phyloP scores from a whole-genome alignment of 352 stramenopile species.

The Pythium scleroteichum region DNA sequence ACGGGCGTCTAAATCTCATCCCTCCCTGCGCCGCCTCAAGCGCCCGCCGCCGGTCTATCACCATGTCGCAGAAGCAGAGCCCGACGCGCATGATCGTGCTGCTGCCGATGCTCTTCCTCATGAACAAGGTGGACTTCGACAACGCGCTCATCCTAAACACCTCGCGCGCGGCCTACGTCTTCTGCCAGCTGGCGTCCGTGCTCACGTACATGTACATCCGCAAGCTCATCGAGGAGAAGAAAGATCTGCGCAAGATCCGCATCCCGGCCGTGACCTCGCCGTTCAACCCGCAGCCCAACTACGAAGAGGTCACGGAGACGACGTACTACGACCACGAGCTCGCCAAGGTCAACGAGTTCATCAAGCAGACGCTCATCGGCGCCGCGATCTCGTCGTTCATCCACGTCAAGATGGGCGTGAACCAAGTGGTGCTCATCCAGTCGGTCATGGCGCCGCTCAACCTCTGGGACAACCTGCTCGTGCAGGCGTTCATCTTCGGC shows the following conservation, averaged over 20 bases:
- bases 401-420: slow-evolving; percentile 85
- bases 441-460: slow-evolving; percentile 85
- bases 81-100: slow-evolving; percentile 82
- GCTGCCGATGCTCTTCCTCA: slow-evolving; percentile 85
- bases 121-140: slow-evolving; percentile 87
- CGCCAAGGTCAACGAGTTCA: slow-evolving; percentile 70
- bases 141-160: slow-evolving; percentile 61
- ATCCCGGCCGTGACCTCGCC: slow-evolving; percentile 68
- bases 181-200: slow-evolving; percentile 61
- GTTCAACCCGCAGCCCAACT: slow-evolving; percentile 81
- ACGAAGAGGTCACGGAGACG: slow-evolving; percentile 74
- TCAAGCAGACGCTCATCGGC: slow-evolving; percentile 85
- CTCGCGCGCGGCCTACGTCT: slow-evolving; percentile 64
- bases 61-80: slow-evolving; percentile 60
- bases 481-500: slow-evolving; percentile 77
- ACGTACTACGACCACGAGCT: slow-evolving; percentile 77
- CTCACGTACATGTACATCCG: slow-evolving; percentile 74
- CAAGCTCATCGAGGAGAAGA: slow-evolving; percentile 69
- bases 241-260: slow-evolving; percentile 81
- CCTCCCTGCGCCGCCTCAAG: no score
- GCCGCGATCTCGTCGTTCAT: slow-evolving; percentile 76
- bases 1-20: no score
- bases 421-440: slow-evolving; percentile 88
- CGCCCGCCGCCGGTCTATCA: slow-evolving; percentile 4
- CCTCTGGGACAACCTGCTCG: slow-evolving; percentile 77